Base-by-base conservation (phyloP, 169 alveolate genomes). In the Plasmodium berghei region DNA sequence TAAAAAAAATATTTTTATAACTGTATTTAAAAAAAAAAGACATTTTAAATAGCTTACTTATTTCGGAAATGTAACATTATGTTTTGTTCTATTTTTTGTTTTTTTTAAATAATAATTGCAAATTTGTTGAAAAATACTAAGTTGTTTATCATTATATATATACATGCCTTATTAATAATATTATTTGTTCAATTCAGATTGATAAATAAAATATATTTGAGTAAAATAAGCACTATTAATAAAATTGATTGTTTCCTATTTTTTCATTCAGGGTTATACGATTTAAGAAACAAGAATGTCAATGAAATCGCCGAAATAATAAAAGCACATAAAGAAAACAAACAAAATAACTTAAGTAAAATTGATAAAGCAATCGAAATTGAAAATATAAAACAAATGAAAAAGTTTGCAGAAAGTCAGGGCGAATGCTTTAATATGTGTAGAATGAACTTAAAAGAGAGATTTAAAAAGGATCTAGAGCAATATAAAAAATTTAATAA, bases 281-380 rank as follows among this genome's bases (percentile, higher is more conserved):
- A 61, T n/a, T 72, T 83, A 49, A 66, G 90, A 83, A 83, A 45
- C 20, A 83, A 83, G 48, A 55, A 48, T 48, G 42, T 42, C 42
- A 72, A 56, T 55, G 90, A 83, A 83, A 55, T 83, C 20, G 40
- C 86, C 4, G 73, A 83, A 46, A 26, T 83, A 16, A 49, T 83
- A 40, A 83, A 83, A 34, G 61, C 16, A 22, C 52, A 48, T 6
- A 83, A 46, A 49, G 90, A 83, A 70, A 46, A 42, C 10, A 83
- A 83, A 61, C 22, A 72, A 58, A 59, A 58, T 20, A 71, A 54
- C 26, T 46, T 83, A 42, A 46, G 54, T n/a, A 42, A 12, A 22
- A 5, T n/a, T 12, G 70, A 48, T 14, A 69, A 16, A 14, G 4
- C 48, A 10, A 83, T 67, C 34, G 86, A 69, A 48, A 69, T 40